Evolutionary conservation across 768 basidiomycete genomes (phyloP), one percentile per base, ranked within the genome.

Genomic region (Neoboletus magnificus): DNA sequence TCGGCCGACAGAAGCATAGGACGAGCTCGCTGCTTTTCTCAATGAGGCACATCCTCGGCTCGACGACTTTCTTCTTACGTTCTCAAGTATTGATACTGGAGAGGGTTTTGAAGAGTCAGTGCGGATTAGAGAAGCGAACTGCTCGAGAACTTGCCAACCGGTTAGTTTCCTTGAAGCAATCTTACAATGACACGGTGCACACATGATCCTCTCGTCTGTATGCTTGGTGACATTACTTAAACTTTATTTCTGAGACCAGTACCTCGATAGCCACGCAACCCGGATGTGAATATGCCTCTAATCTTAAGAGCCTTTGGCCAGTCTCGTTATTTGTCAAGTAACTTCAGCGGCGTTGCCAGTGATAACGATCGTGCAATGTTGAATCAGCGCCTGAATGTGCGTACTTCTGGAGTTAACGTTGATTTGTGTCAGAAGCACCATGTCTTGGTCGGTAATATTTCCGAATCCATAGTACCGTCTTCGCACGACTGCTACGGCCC

Each of bases 61-160:
- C 50, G 22, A 36, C 54, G 22, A 27, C 55, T 29, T 39, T 48
- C 22, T 47, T 62, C 35, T 16, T 60, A 15, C 62, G 58, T 47
- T 52, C 60, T 42, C 55, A 23, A 47, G 32, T 35, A 11, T 54
- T 39, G 46, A 58, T 44, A 18, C 46, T 40, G 39, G 59, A 64
- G 32, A 62, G 22, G 32, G 36, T 25, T 11, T 44, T 68, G 54
- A 60, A 57, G 50, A 51, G 36, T 29, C 53, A 69, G 16, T 68
- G 65, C 27, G 57, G 29, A 35, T 36, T 67, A 47, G 66, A 67
- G 4, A 58, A 59, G 48, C 50, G 41, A 40, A 60, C 27, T 18
- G 65, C 66, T 35, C 58, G 54, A 45, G 56, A 64, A 45, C 65
- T 68, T 12, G 54, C 39, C 30, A 47, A 27, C 11, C 62, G 62